These are phyloP conservation scores for Ustilago nuda DNA, from an alignment of 1,284 basidiomycete genomes.

Conservation along the genomic window DNA sequence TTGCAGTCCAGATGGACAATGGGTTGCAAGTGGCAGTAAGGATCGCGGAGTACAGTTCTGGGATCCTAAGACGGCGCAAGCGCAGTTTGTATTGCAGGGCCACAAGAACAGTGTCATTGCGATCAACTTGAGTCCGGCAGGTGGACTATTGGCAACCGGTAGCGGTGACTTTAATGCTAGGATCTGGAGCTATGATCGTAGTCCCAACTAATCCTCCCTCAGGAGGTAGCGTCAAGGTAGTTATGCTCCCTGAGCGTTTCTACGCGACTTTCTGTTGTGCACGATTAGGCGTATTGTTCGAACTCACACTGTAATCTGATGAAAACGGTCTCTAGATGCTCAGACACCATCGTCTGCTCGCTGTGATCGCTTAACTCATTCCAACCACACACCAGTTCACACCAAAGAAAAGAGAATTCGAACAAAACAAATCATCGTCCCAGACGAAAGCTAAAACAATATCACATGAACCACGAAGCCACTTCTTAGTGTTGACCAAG, in stretches of 20 bases:
- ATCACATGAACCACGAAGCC: background rate
- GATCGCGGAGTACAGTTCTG: constrained; percentile 82
- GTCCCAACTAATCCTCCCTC: constrained; percentile 22
- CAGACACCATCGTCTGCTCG: background rate
- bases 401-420: background rate
- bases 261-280: background rate
- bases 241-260: background rate
- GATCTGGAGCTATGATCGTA: constrained; percentile 65
- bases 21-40: constrained; percentile 90
- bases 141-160: constrained; percentile 83
- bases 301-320: background rate
- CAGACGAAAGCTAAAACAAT: background rate
- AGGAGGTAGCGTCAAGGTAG: background rate
- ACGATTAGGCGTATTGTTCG: background rate
- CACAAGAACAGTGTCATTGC: constrained; percentile 93
- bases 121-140: constrained; percentile 81
- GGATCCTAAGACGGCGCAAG: constrained; percentile 80
- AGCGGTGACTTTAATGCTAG: constrained; percentile 80
- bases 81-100: constrained; percentile 86
- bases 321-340: background rate
- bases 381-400: background rate
- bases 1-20: constrained; percentile 84
- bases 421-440: background rate
- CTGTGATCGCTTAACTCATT: background rate
- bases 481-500: background rate